These are phyloP conservation scores for Oxyria digyna DNA, from an alignment of 148 eudicot species.

Conservation along the genomic window DNA sequence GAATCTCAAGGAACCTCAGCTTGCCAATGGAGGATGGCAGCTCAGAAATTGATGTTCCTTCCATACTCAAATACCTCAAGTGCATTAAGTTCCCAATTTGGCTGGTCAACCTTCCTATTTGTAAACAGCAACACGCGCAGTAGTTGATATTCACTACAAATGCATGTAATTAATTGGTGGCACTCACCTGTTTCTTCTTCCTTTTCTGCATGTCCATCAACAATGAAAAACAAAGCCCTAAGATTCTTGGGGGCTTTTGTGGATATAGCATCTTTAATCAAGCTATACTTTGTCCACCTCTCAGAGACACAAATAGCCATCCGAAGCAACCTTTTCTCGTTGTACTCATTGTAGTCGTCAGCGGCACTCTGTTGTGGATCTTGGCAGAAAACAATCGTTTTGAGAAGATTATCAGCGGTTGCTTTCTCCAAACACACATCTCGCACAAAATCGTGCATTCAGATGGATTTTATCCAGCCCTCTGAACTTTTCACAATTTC, in stretches of 20 bases:
- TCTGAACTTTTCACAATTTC: slow-evolving; percentile 20
- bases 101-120: not conserved
- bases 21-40: slow-evolving; percentile 1
- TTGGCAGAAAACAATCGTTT: not conserved
- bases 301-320: slow-evolving; percentile 13
- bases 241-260: slow-evolving; percentile 2
- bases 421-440: slow-evolving; percentile 24
- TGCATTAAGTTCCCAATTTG: not conserved
- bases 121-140: not conserved
- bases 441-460: slow-evolving; percentile 28
- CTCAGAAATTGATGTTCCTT: not conserved
- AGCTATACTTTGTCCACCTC: not conserved
- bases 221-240: slow-evolving; percentile 13
- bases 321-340: not conserved
- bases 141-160: not conserved
- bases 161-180: not conserved
- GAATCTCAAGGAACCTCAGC: not conserved
- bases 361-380: not conserved
- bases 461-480: slow-evolving; percentile 18
- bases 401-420: slow-evolving; percentile 23
- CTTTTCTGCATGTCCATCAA: slow-evolving; percentile 4
- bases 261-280: not conserved
- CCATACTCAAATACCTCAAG: not conserved
- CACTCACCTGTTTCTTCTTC: not conserved
- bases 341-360: not conserved